A percentile compares a stretch with the other conserved stretches of the same genome.
Conservation (phyloP, 2,329 filamentous ascomycete genomes). For the Botrytis cinerea region DNA sequence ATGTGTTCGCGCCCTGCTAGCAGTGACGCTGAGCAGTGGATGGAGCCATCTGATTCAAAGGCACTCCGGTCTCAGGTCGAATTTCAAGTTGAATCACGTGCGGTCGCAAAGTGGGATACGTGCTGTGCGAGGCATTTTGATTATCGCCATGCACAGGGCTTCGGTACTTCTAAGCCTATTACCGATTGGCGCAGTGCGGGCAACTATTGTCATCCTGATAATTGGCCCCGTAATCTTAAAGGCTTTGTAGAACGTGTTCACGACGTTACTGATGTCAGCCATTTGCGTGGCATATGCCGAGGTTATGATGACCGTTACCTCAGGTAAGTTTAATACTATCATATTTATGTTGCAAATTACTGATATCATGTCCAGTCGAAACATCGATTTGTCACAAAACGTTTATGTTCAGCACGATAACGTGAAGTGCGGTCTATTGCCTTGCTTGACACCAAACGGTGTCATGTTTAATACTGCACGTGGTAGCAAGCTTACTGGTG, state of each 20-base stretch:
- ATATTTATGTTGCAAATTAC: slow-evolving; percentile 19
- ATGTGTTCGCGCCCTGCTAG: slow-evolving; percentile 55
- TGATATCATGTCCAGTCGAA: slow-evolving; percentile 45
- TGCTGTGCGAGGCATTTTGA: slow-evolving; percentile 54
- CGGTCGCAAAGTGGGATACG: slow-evolving; percentile 7
- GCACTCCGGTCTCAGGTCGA: not conserved
- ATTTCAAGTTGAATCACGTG: slow-evolving; percentile 39
- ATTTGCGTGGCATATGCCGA: slow-evolving; percentile 50
- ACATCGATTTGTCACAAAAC: slow-evolving; percentile 72
- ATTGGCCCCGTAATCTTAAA: slow-evolving; percentile 49
- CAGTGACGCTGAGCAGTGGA: slow-evolving; percentile 61
- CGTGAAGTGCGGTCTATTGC: slow-evolving; percentile 56
- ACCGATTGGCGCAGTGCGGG: slow-evolving; percentile 59
- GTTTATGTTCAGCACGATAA: slow-evolving; percentile 59
- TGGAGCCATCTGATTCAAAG: slow-evolving; percentile 52
- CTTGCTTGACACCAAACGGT: slow-evolving; percentile 69
- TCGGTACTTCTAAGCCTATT: slow-evolving; percentile 55
- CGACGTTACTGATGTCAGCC: slow-evolving; percentile 66
- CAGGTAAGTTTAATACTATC: slow-evolving; percentile 45
- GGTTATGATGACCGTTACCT: slow-evolving; percentile 61
- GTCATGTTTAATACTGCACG: slow-evolving; percentile 61
- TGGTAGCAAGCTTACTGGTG: slow-evolving; percentile 60
- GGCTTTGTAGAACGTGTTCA: slow-evolving; percentile 59
- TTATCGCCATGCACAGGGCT: slow-evolving; percentile 50
- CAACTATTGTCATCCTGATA: slow-evolving; percentile 51